phyloP scores from a whole-genome alignment of 2,329 filamentous ascomycete species.

The Neoscytalidium dimidiatum region DNA sequence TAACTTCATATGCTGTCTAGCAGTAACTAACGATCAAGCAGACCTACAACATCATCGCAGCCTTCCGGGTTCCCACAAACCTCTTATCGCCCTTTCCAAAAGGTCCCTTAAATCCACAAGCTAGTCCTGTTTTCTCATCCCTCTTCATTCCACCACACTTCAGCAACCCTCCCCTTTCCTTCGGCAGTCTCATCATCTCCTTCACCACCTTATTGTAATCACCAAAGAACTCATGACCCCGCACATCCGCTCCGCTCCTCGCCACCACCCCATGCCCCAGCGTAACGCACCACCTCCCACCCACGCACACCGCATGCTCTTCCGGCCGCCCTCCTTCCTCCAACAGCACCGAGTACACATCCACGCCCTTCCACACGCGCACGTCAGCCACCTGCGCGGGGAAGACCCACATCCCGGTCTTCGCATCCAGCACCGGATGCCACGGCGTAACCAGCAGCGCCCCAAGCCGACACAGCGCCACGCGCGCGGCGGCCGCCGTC shows the following conservation, averaged over 20 bases:
- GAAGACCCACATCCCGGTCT: conserved; percentile 48
- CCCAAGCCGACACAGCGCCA: conserved; percentile 50
- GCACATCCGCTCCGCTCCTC: conserved; percentile 39
- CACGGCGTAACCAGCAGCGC: conserved; percentile 58
- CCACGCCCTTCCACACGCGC: conserved; percentile 49
- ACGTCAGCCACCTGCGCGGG: conserved; percentile 42
- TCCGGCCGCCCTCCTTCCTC: conserved; percentile 46
- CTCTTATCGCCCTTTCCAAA: neutral
- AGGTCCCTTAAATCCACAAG: neutral
- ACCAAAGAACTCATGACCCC: conserved; percentile 59
- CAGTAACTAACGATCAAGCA: no score
- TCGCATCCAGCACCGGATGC: conserved; percentile 54
- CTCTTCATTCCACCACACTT: conserved; percentile 1
- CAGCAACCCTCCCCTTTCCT: neutral
- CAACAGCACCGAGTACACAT: conserved; percentile 60
- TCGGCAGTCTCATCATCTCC: neutral
- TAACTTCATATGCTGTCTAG: no score
- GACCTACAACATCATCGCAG: no score
- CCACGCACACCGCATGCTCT: conserved; percentile 53
- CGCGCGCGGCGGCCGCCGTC: conserved; percentile 43
- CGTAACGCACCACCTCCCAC: conserved; percentile 55
- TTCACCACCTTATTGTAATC: conserved; percentile 40
- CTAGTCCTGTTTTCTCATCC: neutral
- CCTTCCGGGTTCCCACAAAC: neutral
- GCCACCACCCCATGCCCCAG: conserved; percentile 58